A percentile compares a stretch with the other conserved stretches of the same genome.
These are phyloP conservation scores for Geotrichum candidum DNA, from an alignment of 1,139 yeast species.

Conservation along the genomic window DNA sequence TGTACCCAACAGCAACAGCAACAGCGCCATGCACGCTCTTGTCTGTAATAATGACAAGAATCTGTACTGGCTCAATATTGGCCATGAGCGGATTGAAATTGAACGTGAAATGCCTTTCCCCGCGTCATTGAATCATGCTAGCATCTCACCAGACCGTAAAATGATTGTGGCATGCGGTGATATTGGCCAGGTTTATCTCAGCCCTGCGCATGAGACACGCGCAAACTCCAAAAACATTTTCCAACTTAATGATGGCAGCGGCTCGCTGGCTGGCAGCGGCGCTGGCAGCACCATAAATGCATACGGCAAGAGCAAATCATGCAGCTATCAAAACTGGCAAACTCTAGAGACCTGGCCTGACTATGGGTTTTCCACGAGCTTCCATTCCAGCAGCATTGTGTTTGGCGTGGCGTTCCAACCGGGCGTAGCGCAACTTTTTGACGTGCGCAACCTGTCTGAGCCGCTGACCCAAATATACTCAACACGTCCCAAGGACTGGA, in stretches of 20 bases:
- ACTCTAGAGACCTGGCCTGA: constrained; percentile 57
- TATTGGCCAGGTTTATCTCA: constrained; percentile 45
- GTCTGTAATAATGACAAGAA: constrained; percentile 79
- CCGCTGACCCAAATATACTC: constrained; percentile 38
- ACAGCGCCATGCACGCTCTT: constrained; percentile 43
- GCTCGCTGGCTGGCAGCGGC: constrained; percentile 13
- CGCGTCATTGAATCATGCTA: constrained; percentile 53
- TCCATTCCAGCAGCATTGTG: constrained; percentile 61
- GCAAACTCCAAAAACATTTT: neutral
- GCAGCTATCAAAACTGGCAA: constrained; percentile 20
- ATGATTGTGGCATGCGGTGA: constrained; percentile 57
- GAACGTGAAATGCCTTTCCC: constrained; percentile 42
- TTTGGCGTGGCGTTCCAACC: constrained; percentile 83
- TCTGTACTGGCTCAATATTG: constrained; percentile 59
- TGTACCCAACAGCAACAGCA: neutral
- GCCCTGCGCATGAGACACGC: constrained; percentile 32
- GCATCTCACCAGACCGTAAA: constrained; percentile 53
- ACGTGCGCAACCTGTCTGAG: constrained; percentile 51
- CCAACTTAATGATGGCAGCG: constrained; percentile 26
- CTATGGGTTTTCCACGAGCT: constrained; percentile 80
- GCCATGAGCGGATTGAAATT: constrained; percentile 42
- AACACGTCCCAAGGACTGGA: constrained; percentile 31
- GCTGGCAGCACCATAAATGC: constrained; percentile 26
- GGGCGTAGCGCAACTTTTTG: constrained; percentile 73
- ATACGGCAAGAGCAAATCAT: constrained; percentile 24